Evolutionary conservation across 768 basidiomycete species (phyloP), one percentile per base, ranked within the genome.

Genomic region (Tricholoma bakamatsutake): DNA sequence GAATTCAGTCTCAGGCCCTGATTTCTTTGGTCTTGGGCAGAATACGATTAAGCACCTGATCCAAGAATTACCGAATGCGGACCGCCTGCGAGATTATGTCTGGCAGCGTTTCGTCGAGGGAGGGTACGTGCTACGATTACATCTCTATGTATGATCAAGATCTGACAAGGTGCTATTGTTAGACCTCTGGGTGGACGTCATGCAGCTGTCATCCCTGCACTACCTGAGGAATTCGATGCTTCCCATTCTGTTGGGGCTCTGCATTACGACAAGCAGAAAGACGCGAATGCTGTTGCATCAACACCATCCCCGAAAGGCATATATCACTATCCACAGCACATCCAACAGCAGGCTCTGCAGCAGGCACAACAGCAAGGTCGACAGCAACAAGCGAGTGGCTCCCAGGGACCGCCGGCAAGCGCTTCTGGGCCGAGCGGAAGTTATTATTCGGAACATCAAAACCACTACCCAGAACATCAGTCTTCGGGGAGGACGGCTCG

Each of bases 41-140:
- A 92, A 92, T 65, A 87, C 88, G 4, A 91, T 93, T 74, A 93
- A 92, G 72, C 88, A 90, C 64, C 78, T 93, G 35, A 90, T 93
- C n/a, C 90, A 93, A 68, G 87, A 90, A 69, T 76, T 93, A 13
- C 83, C 85, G 5, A 81, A 82, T 55, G 85, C 91, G 12, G 81
- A 86, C 67, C 73, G 80, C 45, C 67, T 92, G 55, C 77, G 81
- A 61, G 85, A 90, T 71, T 93, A 93, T 66, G 88, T 91, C 28
- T 90, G 89, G 89, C 90, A 93, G 66, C 80, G 83, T 57, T 93
- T 90, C 66, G 77, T 83, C 8, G 90, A 93, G 70, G 90, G 90
- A 73, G 90, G 89, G 85, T 88, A 71, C 78, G 87, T 81, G 50
- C 45, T 17, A 17, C 15, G 6, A n/a, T 7, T n/a, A 27, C 45